A percentile compares a stretch with the other conserved stretches of the same genome.
Conservation (phyloP, 1,284 basidiomycete species). For the Ganoderma meredithae region DNA sequence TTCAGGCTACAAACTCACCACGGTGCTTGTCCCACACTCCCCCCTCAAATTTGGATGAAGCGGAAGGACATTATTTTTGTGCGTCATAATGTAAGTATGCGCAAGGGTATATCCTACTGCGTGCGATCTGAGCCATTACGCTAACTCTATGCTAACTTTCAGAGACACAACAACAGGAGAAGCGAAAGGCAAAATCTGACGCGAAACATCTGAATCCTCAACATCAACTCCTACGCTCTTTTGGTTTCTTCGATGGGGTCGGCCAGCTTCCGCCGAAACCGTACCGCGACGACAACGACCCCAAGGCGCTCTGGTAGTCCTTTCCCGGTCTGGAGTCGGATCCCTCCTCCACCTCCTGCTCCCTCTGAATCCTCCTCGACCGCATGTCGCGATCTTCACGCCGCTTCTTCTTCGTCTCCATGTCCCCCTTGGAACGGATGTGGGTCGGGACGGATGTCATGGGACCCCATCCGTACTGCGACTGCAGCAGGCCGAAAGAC, state of each 20-base stretch:
- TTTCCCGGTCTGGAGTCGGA: neutral
- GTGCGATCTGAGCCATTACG: neutral
- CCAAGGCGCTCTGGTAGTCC: slow-evolving; percentile 15
- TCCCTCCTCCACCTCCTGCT: neutral
- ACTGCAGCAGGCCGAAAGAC: slow-evolving; percentile 16
- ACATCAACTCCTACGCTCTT: neutral
- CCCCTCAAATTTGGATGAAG: neutral
- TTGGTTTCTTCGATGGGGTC: slow-evolving; percentile 1
- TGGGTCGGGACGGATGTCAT: slow-evolving; percentile 7
- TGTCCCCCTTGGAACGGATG: neutral
- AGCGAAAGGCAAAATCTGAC: neutral
- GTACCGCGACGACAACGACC: slow-evolving; percentile 14
- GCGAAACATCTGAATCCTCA: neutral
- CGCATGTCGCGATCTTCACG: neutral
- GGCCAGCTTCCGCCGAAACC: slow-evolving; percentile 15
- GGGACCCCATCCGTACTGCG: slow-evolving; percentile 21
- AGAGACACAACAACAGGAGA: neutral
- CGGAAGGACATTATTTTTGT: neutral
- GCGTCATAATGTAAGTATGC: no score
- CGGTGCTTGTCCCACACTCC: no score
- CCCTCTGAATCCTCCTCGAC: neutral
- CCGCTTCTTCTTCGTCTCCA: slow-evolving; percentile 5
- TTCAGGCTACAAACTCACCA: no score
- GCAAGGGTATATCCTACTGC: neutral
- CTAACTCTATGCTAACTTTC: neutral